A percentile compares a stretch with the other conserved stretches of the same genome.
These are phyloP conservation scores for Candida frijolesensis DNA, from an alignment of 1,139 yeast species.

Conservation along the genomic window DNA sequence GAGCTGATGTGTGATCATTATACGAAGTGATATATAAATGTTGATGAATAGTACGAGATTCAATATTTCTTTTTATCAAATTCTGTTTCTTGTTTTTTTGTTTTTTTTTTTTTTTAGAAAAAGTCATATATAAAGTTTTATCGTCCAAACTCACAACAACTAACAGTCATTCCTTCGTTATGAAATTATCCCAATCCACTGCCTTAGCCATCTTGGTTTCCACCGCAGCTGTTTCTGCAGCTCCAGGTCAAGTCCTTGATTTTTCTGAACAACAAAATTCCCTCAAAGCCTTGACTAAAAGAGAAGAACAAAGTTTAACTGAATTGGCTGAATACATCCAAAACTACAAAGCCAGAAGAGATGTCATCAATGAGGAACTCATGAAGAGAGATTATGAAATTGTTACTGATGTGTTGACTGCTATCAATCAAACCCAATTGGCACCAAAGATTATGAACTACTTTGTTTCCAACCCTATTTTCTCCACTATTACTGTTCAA, in stretches of 20 bases:
- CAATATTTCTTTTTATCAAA: neutral
- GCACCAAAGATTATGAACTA: conserved; percentile 41
- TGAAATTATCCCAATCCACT: conserved; percentile 33
- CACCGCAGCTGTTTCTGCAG: conserved; percentile 21
- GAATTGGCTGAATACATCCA: conserved; percentile 25
- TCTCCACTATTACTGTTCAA: conserved; percentile 38
- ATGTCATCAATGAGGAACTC: conserved; percentile 27
- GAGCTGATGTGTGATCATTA: neutral
- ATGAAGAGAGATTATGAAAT: conserved; percentile 37
- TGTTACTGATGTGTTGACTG: conserved; percentile 45
- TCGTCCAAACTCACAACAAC: neutral
- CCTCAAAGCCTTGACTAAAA: conserved; percentile 11
- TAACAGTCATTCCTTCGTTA: conserved; percentile 14
- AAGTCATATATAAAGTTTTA: neutral
- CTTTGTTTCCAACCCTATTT: conserved; percentile 35
- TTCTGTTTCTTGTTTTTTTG: neutral
- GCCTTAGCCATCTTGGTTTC: conserved; percentile 32
- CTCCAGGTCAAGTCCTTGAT: conserved; percentile 22
- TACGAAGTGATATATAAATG: conserved; percentile 4
- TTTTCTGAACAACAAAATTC: conserved; percentile 6
- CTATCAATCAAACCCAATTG: conserved; percentile 40
- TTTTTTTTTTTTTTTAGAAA: neutral
- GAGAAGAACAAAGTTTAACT: conserved; percentile 18
- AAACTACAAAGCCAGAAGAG: conserved; percentile 34
- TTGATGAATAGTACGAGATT: conserved; percentile 3